Conservation (phyloP, 1,139 yeast species). For the Debaryomycetaceae sp. region DNA sequence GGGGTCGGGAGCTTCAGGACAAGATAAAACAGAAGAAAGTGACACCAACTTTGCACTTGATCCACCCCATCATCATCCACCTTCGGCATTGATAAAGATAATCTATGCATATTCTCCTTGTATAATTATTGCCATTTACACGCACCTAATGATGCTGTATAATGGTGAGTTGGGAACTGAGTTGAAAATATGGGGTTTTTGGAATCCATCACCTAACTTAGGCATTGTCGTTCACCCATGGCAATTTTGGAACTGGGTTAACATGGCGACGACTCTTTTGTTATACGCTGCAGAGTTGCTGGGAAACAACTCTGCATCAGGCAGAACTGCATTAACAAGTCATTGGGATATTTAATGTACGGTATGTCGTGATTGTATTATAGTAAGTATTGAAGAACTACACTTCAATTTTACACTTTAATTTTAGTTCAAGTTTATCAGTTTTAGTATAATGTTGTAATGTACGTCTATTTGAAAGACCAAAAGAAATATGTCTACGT, state of each 20-base stretch:
- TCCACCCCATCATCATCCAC: slow-evolving; percentile 26
- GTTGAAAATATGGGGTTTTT: slow-evolving; percentile 58
- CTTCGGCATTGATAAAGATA: slow-evolving; percentile 51
- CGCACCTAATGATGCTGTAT: slow-evolving; percentile 89
- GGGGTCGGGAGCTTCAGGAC: neutral
- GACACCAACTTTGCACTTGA: slow-evolving; percentile 10
- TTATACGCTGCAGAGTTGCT: slow-evolving; percentile 76
- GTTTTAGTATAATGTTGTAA: neutral
- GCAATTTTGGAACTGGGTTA: slow-evolving; percentile 97
- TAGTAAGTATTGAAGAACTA: neutral
- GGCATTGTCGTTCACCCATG: slow-evolving; percentile 63
- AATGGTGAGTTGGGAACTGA: slow-evolving; percentile 71
- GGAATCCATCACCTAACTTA: slow-evolving; percentile 19
- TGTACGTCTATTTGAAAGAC: slow-evolving; percentile 1
- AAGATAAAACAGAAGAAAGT: neutral
- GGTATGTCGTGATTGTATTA: neutral
- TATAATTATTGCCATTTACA: slow-evolving; percentile 88
- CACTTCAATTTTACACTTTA: neutral
- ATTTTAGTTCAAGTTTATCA: neutral
- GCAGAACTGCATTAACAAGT: slow-evolving; percentile 33
- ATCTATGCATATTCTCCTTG: slow-evolving; percentile 91
- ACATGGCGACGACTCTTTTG: slow-evolving; percentile 75
- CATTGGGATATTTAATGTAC: slow-evolving; percentile 31
- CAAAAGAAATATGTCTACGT: neutral
- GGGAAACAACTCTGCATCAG: slow-evolving; percentile 33